Percentiles rank a stretch among this genome's conserved stretches.
These are phyloP conservation scores for Alternaria arbusti DNA, from an alignment of 2,329 filamentous ascomycete species.

Conservation along the genomic window DNA sequence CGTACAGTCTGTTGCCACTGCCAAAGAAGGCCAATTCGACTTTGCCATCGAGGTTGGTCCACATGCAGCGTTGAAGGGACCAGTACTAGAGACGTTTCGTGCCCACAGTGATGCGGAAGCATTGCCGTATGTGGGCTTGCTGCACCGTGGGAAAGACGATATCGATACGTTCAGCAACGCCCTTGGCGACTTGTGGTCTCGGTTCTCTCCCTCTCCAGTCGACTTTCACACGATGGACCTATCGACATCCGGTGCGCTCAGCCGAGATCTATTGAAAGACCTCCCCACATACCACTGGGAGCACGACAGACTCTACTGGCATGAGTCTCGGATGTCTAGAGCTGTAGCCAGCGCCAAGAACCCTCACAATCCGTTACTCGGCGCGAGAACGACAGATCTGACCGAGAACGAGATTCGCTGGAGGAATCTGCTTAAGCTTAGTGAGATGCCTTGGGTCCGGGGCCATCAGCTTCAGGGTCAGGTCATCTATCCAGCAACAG, in stretches of 20 bases:
- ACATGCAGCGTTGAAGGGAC: constrained; percentile 51
- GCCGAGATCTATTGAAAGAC: background rate
- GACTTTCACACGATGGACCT: background rate
- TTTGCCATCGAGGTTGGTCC: constrained; percentile 52
- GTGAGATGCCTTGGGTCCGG: background rate
- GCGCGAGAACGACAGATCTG: background rate
- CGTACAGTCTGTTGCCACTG: background rate
- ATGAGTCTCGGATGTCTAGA: background rate
- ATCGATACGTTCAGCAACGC: constrained; percentile 23
- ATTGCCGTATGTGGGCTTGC: constrained; percentile 2
- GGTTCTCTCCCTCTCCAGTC: background rate
- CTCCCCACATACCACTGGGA: constrained; percentile 1
- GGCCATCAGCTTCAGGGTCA: background rate
- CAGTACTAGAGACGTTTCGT: background rate
- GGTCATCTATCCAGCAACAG: background rate
- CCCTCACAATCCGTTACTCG: background rate
- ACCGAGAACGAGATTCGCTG: background rate
- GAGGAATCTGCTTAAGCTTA: background rate
- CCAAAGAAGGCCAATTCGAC: background rate
- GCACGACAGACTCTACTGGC: background rate
- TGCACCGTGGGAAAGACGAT: constrained; percentile 16
- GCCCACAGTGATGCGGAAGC: background rate
- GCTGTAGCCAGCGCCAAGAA: background rate
- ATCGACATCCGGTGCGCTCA: background rate
- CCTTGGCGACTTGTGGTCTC: constrained; percentile 15